A percentile compares a stretch with the other conserved stretches of the same genome.
Conservation (phyloP, 768 basidiomycete species). For the Suillus plorans region DNA sequence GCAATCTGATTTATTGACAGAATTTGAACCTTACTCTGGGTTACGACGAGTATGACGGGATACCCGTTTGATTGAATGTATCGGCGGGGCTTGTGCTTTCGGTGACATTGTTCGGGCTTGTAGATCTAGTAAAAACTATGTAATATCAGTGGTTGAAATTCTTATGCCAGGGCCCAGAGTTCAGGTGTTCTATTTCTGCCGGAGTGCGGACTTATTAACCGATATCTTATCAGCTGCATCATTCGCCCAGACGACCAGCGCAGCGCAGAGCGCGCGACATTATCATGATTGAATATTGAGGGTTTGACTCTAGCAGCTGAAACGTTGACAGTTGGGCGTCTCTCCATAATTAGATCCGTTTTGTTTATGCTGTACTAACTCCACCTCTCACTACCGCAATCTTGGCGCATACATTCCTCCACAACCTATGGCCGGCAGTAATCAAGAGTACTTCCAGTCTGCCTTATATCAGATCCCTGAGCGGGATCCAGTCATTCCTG, state of each 20-base stretch:
- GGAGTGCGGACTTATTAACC: neutral
- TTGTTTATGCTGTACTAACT: neutral
- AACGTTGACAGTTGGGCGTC: neutral
- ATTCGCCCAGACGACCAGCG: conserved; percentile 2
- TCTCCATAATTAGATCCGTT: conserved; percentile 2
- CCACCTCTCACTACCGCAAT: neutral
- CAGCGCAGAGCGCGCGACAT: neutral
- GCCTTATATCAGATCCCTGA: conserved; percentile 29
- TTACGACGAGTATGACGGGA: conserved; percentile 81
- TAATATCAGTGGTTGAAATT: neutral
- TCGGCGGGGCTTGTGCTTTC: neutral
- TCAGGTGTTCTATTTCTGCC: neutral
- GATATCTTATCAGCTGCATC: conserved; percentile 2
- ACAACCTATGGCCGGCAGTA: conserved; percentile 6
- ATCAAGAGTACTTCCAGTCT: conserved; percentile 19
- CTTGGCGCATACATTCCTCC: neutral
- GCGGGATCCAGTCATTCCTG: conserved; percentile 27
- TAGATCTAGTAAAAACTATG: neutral
- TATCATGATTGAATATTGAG: neutral
- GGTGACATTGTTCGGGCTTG: neutral
- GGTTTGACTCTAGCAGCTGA: neutral
- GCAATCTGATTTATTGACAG: conserved; percentile 37
- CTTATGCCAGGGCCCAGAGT: neutral
- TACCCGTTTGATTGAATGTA: conserved; percentile 42
- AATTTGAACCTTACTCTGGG: conserved; percentile 91